These are phyloP conservation scores for Atalantia buxifolia DNA, from an alignment of 345 rosid genomes.

Conservation along the genomic window DNA sequence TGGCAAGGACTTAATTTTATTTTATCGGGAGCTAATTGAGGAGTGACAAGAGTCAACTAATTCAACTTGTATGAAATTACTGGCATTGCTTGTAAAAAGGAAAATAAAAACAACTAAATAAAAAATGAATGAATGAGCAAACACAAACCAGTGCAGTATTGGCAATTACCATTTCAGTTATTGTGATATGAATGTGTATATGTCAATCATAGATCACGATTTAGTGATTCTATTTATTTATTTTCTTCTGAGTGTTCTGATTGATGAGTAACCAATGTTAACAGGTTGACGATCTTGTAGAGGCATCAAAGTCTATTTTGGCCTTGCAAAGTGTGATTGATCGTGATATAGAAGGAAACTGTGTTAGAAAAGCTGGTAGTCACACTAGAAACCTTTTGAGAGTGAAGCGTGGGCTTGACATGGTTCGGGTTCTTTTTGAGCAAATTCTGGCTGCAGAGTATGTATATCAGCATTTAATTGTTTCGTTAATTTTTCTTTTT, in stretches of 20 bases:
- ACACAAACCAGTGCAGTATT: background rate
- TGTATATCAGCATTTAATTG: constrained; percentile 12
- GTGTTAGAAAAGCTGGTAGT: constrained; percentile 74
- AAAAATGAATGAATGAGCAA: background rate
- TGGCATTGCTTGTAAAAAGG: background rate
- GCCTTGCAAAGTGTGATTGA: constrained; percentile 58
- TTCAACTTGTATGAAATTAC: no score
- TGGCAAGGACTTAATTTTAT: background rate
- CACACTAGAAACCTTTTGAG: constrained; percentile 85
- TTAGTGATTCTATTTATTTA: no score
- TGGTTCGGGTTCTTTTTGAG: constrained; percentile 87
- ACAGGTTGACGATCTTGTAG: constrained; percentile 77
- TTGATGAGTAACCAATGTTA: background rate
- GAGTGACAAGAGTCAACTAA: background rate
- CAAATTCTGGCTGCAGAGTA: constrained; percentile 70
- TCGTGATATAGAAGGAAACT: constrained; percentile 46
- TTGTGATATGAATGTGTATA: background rate
- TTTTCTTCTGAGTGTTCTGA: background rate
- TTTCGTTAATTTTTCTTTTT: background rate
- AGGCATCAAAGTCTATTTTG: constrained; percentile 61
- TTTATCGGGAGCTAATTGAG: background rate
- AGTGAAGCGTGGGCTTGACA: constrained; percentile 95
- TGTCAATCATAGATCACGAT: background rate
- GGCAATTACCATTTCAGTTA: background rate
- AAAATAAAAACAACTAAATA: background rate